A percentile compares a stretch with the other conserved stretches of the same genome.
These are phyloP conservation scores for Trametes coccinea DNA, from an alignment of 768 basidiomycete species.

Conservation along the genomic window DNA sequence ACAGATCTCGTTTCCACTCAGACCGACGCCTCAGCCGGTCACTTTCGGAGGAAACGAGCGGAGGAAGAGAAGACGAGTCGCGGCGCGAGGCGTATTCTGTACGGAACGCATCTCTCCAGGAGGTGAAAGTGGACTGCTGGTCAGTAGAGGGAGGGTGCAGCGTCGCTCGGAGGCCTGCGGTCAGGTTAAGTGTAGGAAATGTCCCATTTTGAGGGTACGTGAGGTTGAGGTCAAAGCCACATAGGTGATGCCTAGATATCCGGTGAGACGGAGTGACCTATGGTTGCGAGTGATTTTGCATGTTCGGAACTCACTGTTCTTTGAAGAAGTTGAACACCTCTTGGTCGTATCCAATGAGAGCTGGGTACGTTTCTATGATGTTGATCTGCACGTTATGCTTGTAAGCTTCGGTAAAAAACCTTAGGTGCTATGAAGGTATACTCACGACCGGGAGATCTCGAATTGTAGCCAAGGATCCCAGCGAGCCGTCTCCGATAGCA, in stretches of 20 bases:
- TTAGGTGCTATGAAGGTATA: slow-evolving; percentile 32
- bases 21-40: slow-evolving; percentile 22
- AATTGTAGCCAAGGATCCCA: slow-evolving; percentile 32
- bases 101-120: slow-evolving; percentile 9
- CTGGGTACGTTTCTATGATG: slow-evolving; percentile 70
- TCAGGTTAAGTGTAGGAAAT: slow-evolving; percentile 41
- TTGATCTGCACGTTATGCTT: slow-evolving; percentile 39
- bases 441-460: slow-evolving; percentile 24
- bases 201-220: slow-evolving; percentile 63
- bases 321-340: slow-evolving; percentile 67
- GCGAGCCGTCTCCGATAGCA: slow-evolving; percentile 68
- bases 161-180: background rate
- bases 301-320: slow-evolving; percentile 50
- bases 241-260: slow-evolving; percentile 49
- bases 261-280: background rate
- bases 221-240: slow-evolving; percentile 63
- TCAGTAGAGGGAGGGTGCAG: background rate
- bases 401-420: background rate
- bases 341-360: slow-evolving; percentile 68
- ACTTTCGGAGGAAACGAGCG: background rate
- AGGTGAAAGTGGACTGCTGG: background rate
- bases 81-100: slow-evolving; percentile 2
- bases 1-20: slow-evolving; percentile 51
- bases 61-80: background rate
- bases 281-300: slow-evolving; percentile 36